phyloP scores from a whole-genome alignment of 306 rosid genomes.

The Cucumis hystrix region DNA sequence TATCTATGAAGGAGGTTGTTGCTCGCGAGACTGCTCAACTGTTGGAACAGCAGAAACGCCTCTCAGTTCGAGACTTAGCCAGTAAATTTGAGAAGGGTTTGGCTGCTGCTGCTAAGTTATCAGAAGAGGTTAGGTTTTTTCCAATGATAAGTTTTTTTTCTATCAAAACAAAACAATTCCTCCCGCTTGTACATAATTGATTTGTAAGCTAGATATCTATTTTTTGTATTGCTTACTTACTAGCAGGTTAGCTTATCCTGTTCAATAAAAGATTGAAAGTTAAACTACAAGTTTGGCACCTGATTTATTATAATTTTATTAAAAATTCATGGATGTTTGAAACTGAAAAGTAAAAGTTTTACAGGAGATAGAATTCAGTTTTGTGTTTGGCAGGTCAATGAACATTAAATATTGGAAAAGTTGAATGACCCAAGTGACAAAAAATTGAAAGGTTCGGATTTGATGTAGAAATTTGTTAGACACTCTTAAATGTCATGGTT shows the following conservation, averaged over 20 bases:
- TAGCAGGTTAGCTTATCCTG: background rate
- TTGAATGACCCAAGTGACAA: background rate
- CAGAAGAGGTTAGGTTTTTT: slow-evolving; percentile 57
- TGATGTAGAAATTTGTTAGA: background rate
- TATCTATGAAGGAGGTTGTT: slow-evolving; percentile 82
- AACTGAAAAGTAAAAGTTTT: background rate
- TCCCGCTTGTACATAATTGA: background rate
- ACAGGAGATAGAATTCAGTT: background rate
- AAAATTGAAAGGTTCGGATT: background rate
- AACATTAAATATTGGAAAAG: no score
- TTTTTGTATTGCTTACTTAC: background rate
- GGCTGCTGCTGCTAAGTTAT: slow-evolving; percentile 93
- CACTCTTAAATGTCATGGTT: background rate
- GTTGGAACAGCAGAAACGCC: slow-evolving; percentile 85
- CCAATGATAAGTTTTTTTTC: background rate
- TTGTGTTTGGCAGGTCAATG: background rate
- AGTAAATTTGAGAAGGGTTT: slow-evolving; percentile 84
- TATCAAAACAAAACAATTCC: background rate
- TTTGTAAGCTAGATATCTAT: background rate
- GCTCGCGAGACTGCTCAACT: slow-evolving; percentile 85
- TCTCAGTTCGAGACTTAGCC: slow-evolving; percentile 82
- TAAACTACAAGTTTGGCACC: background rate
- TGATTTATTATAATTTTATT: background rate
- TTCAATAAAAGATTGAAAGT: background rate
- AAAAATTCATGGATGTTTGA: background rate